Evolutionary conservation across 2,329 filamentous ascomycete species (phyloP), one percentile per base, ranked within the genome.

Genomic region (Cercospora citrullina): DNA sequence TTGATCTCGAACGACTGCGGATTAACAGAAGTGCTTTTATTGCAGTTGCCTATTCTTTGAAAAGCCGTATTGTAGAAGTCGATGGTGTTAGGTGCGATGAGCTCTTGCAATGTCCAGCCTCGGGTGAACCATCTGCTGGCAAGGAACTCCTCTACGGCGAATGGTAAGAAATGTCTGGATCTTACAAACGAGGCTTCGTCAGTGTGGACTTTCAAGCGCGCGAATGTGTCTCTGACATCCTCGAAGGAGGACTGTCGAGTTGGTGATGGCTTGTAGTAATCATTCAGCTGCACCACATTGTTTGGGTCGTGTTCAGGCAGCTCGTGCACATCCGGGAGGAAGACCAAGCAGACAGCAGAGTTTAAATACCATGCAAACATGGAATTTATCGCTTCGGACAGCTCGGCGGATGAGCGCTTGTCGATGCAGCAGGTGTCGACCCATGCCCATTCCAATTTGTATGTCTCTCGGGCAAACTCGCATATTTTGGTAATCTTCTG

Each of bases 341-440:
- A 72, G n/a, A 62, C 69, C n/a, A 65, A 63, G 60, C 71, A 72
- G 12, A 71, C 23, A 2, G 33, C 60, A 9, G 71, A 57, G 30
- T 65, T 63, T 9, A 48, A 18, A 57, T 73, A 73, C 71, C 71
- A 72, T 48, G 45, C 53, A 51, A 63, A 73, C 71, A 71, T 73
- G 6, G 70, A 67, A 21, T 72, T 72, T 39, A 72, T 69, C 10
- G 71, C 65, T 59, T 68, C 61, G 5, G 62, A 61, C 7, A 73
- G 58, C 45, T 73, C 71, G 5, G 71, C 67, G 26, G 39, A 61
- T 36, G 63, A 71, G 5, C 26, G 23, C 33, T 70, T 67, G 59
- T 72, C 63, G 4, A 72, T 73, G 63, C 70, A 71, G 53, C 68
- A 72, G 4, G 71, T 72, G 42, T 72, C 71, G 18, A 73, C 62